A percentile compares a stretch with the other conserved stretches of the same genome.
phyloP scores from a whole-genome alignment of 1,284 basidiomycete species.

The Bondarzewia mesenterica region DNA sequence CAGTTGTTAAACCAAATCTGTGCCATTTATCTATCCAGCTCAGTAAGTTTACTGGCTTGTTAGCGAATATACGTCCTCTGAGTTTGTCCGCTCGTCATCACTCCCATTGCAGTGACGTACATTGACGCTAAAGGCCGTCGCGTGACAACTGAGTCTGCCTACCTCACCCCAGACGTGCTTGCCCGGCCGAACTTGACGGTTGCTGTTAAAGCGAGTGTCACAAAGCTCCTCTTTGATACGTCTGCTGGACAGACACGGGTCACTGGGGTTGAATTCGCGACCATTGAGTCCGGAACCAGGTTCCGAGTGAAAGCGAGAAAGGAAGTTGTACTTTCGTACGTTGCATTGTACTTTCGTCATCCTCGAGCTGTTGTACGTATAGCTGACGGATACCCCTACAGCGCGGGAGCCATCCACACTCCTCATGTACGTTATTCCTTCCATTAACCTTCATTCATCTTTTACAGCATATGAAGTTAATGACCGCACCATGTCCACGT shows the following conservation, averaged over 20 bases:
- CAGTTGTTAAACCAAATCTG: too few relatives aligned
- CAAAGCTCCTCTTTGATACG: constrained; percentile 50
- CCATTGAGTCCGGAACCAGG: constrained; percentile 21
- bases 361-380: constrained; percentile 1
- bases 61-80: background rate
- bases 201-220: constrained; percentile 42
- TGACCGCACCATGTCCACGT: constrained; percentile 1
- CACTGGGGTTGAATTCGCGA: constrained; percentile 52
- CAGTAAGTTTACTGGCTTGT: constrained; percentile 12
- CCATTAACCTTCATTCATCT: background rate
- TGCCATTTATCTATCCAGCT: constrained; percentile 12
- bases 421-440: constrained; percentile 36
- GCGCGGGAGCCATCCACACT: constrained; percentile 56
- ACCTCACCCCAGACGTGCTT: constrained; percentile 55
- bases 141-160: constrained; percentile 55
- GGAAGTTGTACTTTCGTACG: constrained; percentile 58
- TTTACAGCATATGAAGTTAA: constrained; percentile 5
- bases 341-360: constrained; percentile 9
- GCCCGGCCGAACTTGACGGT: constrained; percentile 56
- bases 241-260: constrained; percentile 35
- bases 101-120: constrained; percentile 46
- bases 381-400: constrained; percentile 17
- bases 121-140: constrained; percentile 41
- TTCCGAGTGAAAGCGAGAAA: constrained; percentile 41
- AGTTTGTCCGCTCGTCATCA: background rate